Conservation (phyloP, 2,329 filamentous ascomycete genomes). For the Moelleriella libera region DNA sequence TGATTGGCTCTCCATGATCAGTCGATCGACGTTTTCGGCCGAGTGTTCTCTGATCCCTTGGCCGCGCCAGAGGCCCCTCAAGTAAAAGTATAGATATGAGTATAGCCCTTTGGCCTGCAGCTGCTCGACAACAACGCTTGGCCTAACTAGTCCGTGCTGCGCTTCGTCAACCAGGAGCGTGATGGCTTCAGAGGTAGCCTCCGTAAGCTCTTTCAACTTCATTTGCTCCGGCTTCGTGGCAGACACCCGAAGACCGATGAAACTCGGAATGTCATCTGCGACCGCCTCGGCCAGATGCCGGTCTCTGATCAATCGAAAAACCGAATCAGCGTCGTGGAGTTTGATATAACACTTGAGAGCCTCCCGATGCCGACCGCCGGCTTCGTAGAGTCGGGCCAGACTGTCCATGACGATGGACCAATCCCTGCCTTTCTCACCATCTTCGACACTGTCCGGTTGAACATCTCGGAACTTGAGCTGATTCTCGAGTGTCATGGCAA, state of each 20-base stretch:
- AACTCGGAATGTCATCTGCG: conserved; percentile 75
- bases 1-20: conserved; percentile 45
- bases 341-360: conserved; percentile 81
- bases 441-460: conserved; percentile 61
- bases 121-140: conserved; percentile 65
- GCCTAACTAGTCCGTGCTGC: conserved; percentile 71
- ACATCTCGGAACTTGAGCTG: conserved; percentile 67
- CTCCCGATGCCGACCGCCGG: conserved; percentile 66
- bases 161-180: conserved; percentile 81
- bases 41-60: conserved; percentile 44
- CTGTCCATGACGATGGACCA: conserved; percentile 85
- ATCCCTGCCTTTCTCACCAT: conserved; percentile 58
- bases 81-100: conserved; percentile 83
- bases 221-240: conserved; percentile 53
- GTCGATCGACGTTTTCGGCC: conserved; percentile 38
- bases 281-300: conserved; percentile 84
- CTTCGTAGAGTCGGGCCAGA: conserved; percentile 72
- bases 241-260: conserved; percentile 76
- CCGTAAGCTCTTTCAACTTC: conserved; percentile 56
- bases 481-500: conserved; percentile 68
- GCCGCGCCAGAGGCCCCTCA: conserved; percentile 73
- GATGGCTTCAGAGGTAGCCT: conserved; percentile 70
- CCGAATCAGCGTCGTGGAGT: conserved; percentile 81
- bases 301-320: conserved; percentile 73
- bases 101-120: conserved; percentile 52